Evolutionary conservation across 345 rosid species (phyloP).

Genomic region (Turnera subulata): DNA sequence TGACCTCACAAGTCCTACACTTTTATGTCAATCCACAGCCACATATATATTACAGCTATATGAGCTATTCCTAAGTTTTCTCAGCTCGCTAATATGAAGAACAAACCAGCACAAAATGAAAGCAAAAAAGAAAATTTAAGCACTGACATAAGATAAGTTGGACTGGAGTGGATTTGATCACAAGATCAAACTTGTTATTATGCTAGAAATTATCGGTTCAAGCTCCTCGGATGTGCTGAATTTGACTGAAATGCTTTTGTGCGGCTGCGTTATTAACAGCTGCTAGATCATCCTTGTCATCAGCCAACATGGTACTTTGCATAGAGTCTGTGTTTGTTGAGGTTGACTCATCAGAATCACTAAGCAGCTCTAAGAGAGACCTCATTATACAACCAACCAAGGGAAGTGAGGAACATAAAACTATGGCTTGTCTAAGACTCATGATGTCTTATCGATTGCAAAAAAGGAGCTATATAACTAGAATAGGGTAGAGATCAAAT

Average conservation of each 20-base stretch:
- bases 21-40: too few species aligned
- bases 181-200: too few species aligned
- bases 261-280: constrained; percentile 4
- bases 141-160: too few species aligned
- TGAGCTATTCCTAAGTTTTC: too few species aligned
- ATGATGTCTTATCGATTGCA: constrained; percentile 2
- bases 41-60: too few species aligned
- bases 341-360: not conserved
- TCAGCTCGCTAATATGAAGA: too few species aligned
- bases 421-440: constrained; percentile 12
- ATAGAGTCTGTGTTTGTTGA: not conserved
- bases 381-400: constrained; percentile 10
- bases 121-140: too few species aligned
- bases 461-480: too few species aligned
- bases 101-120: too few species aligned
- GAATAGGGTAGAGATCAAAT: not conserved
- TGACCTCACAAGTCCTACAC: too few species aligned
- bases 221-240: constrained; percentile 17
- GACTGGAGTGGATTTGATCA: too few species aligned
- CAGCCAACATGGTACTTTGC: not conserved
- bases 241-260: constrained; percentile 22
- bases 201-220: not conserved
- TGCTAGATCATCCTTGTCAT: constrained; percentile 1
- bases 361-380: constrained; percentile 6
- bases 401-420: constrained; percentile 16